Evolutionary conservation across 208 protist species (phyloP), one percentile per base, ranked within the genome.

Genomic region (Trypanosoma boissoni): DNA sequence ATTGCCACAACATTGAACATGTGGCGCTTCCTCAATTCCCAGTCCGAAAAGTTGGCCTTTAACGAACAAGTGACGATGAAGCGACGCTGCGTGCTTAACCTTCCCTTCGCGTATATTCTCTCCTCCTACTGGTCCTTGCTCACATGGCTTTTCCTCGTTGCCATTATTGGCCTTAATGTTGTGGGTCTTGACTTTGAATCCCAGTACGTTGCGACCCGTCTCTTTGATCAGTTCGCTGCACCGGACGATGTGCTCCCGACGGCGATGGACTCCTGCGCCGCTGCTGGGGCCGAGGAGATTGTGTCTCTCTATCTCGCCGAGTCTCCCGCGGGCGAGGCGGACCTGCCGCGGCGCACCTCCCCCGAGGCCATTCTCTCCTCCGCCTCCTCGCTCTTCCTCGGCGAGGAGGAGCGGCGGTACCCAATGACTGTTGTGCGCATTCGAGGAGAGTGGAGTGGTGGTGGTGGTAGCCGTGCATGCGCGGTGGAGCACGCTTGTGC

Each of bases 111-210:
- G 10, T 95, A 92, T 58, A 79, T 95, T 20, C 49, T 92, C 41
- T 95, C 88, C 3, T 95, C 84, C 1, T 95, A 92, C 68, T 95
- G 84, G 88, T 88, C 85, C 10, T 67, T 95, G 26, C 68, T 95
- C 24, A 89, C 88, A 52, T 95, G 74, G 72, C 46, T 83, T 12
- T 43, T 68, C 3, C 54, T 95, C 4, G 51, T 79, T 18, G 66
- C 72, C 41, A 76, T 94, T 49, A 48, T 89, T 32, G 56, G 74
- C 52, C 70, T 92, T 20, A 90, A 88, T 63, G 68, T 95, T 20
- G 70, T 90, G 23, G 88, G 84, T 12, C 62, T 95, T 42, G 88
- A 95, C 56, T 88, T 82, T 59, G 88, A 91, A 62, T 90, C 84
- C 16, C 80, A 88, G 54, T 81, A 92, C 23, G 82, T 92, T 14